A percentile compares a stretch with the other conserved stretches of the same genome.
Evolutionary conservation across 345 rosid genomes (phyloP).

Genomic region (Bruguiera gymnorhiza): DNA sequence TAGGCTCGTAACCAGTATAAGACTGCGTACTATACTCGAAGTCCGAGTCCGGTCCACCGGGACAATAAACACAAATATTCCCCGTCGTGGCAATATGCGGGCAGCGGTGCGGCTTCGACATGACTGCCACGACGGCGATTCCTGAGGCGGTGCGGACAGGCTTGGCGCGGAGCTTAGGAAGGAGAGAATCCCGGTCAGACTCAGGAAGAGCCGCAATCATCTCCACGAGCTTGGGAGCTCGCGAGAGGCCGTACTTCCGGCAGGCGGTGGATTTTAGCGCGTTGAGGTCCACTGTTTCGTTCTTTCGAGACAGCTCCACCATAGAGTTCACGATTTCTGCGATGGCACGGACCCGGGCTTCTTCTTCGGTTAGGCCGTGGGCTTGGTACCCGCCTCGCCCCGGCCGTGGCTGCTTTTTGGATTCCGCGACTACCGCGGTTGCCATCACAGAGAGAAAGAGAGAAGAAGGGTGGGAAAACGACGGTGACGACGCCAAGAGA

Average conservation of each 20-base stretch:
- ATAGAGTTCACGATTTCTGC: slow-evolving; percentile 86
- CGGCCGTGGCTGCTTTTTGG: slow-evolving; percentile 67
- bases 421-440: slow-evolving; percentile 48
- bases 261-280: slow-evolving; percentile 86
- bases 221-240: slow-evolving; percentile 95
- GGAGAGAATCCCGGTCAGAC: slow-evolving; percentile 78
- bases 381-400: slow-evolving; percentile 88
- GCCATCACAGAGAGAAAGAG: slow-evolving; percentile 42
- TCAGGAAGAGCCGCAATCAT: slow-evolving; percentile 98
- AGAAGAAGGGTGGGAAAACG: not conserved
- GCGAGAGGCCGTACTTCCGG: slow-evolving; percentile 88
- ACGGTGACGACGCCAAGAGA: not conserved
- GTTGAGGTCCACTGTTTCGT: slow-evolving; percentile 92
- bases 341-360: slow-evolving; percentile 90
- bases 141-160: slow-evolving; percentile 98
- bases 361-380: slow-evolving; percentile 86
- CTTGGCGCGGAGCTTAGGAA: slow-evolving; percentile 97
- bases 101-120: slow-evolving; percentile 98
- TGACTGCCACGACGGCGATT: slow-evolving; percentile 94
- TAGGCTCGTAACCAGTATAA: slow-evolving; percentile 97
- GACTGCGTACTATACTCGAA: slow-evolving; percentile 99
- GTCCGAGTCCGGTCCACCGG: slow-evolving; percentile 98
- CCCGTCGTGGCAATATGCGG: slow-evolving; percentile 98
- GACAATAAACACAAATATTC: slow-evolving; percentile 93
- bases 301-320: slow-evolving; percentile 90